These are phyloP conservation scores for Tranzscheliella williamsii DNA, from an alignment of 1,284 basidiomycete species.

Conservation along the genomic window DNA sequence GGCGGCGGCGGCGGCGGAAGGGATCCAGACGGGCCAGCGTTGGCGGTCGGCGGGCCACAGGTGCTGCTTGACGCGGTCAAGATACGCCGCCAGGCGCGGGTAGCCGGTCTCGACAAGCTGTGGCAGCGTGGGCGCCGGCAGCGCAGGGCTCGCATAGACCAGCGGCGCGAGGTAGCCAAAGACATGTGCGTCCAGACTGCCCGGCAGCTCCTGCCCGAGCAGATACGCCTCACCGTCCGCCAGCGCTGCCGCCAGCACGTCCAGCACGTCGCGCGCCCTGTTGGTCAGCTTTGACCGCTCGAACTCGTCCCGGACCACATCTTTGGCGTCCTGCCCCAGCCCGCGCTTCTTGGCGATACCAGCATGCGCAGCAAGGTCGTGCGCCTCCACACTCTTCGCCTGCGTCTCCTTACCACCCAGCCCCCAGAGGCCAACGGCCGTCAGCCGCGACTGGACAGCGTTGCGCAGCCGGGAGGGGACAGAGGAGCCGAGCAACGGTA, in stretches of 20 bases:
- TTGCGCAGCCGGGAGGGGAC: slow-evolving; percentile 44
- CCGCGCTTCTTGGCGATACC: slow-evolving; percentile 28
- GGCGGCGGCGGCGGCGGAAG: neutral
- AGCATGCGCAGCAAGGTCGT: slow-evolving; percentile 30
- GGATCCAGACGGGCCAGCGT: slow-evolving; percentile 8
- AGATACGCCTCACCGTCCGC: neutral
- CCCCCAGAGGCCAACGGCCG: slow-evolving; percentile 34
- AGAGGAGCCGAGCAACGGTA: slow-evolving; percentile 15
- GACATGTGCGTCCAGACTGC: slow-evolving; percentile 31
- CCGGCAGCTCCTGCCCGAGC: slow-evolving; percentile 1
- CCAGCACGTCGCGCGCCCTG: slow-evolving; percentile 19
- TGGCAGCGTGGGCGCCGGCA: slow-evolving; percentile 27
- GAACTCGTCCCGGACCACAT: slow-evolving; percentile 21
- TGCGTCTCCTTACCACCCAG: slow-evolving; percentile 35
- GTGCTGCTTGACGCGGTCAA: slow-evolving; percentile 5
- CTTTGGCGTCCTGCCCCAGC: slow-evolving; percentile 18
- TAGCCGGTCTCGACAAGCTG: slow-evolving; percentile 18
- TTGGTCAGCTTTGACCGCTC: slow-evolving; percentile 26
- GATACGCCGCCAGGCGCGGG: slow-evolving; percentile 13
- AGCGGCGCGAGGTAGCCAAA: slow-evolving; percentile 45
- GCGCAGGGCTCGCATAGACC: slow-evolving; percentile 7
- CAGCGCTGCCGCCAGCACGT: slow-evolving; percentile 1
- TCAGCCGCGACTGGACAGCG: slow-evolving; percentile 40
- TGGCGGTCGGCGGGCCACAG: slow-evolving; percentile 12
- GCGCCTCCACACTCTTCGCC: slow-evolving; percentile 16